A percentile compares a stretch with the other conserved stretches of the same genome.
Evolutionary conservation across 2,329 filamentous ascomycete species (phyloP).

Genomic region (Beauveria rudraprayagi): DNA sequence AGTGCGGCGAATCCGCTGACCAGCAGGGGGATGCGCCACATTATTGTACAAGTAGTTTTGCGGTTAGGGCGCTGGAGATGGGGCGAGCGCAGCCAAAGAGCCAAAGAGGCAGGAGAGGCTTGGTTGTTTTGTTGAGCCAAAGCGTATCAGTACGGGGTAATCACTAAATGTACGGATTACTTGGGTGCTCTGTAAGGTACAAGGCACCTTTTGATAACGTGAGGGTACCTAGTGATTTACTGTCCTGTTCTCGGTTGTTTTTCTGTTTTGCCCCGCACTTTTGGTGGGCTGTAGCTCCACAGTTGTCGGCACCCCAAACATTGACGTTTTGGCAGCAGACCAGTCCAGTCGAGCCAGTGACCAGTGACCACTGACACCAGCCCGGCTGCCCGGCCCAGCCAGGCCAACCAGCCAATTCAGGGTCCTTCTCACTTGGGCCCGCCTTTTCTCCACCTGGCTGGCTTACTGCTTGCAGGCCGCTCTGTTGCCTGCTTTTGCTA

Average conservation of each 20-base stretch:
- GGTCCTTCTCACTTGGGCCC: conserved; percentile 4
- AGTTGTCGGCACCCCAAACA: neutral
- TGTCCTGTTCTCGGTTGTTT: no score
- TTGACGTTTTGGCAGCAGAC: neutral
- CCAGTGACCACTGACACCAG: no score
- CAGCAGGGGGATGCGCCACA: neutral
- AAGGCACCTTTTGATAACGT: no score
- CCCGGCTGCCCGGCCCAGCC: no score
- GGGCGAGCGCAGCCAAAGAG: neutral
- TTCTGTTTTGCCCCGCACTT: neutral
- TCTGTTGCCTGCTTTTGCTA: no score
- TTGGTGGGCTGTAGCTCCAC: conserved; percentile 8
- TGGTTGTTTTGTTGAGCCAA: no score
- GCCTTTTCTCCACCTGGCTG: neutral
- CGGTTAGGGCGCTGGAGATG: neutral
- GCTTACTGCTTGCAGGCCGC: neutral
- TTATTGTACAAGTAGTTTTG: neutral
- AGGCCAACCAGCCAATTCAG: neutral
- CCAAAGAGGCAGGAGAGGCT: no score
- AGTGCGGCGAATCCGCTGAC: neutral
- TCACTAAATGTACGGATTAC: no score
- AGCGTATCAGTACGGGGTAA: no score
- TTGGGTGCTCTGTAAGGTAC: no score
- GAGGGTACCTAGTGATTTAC: no score
- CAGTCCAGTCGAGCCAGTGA: neutral